Percentiles rank a stretch among this genome's conserved stretches.
These are phyloP conservation scores for Agroathelia rolfsii DNA, from an alignment of 1,284 basidiomycete genomes.

Conservation along the genomic window DNA sequence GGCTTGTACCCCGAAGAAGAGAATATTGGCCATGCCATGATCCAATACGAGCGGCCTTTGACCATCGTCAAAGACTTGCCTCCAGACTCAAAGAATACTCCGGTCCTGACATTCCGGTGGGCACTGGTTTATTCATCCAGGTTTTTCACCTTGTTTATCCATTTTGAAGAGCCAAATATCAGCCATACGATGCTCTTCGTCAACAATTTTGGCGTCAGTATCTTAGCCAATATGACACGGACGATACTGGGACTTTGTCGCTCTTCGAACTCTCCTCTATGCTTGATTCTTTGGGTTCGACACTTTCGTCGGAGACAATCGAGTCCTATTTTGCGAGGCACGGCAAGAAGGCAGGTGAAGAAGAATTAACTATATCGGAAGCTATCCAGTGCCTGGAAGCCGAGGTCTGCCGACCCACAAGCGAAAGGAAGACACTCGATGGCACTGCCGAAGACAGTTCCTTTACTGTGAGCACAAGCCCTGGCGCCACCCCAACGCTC, in stretches of 20 bases:
- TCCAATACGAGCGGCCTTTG: constrained; percentile 53
- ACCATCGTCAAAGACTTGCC: constrained; percentile 41
- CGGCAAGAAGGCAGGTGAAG: constrained; percentile 57
- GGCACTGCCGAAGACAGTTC: constrained; percentile 30
- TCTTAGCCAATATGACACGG: constrained; percentile 84
- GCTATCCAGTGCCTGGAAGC: constrained; percentile 72
- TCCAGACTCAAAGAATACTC: constrained; percentile 59
- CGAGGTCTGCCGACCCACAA: constrained; percentile 62
- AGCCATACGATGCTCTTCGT: constrained; percentile 86
- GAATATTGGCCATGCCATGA: constrained; percentile 55
- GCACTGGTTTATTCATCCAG: constrained; percentile 14
- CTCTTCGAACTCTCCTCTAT: constrained; percentile 89
- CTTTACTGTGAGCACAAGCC: constrained; percentile 25
- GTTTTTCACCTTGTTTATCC: constrained; percentile 11
- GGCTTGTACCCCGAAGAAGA: constrained; percentile 60
- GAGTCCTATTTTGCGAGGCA: constrained; percentile 71
- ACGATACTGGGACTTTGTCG: constrained; percentile 73
- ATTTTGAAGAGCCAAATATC: constrained; percentile 74
- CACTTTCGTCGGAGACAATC: constrained; percentile 74
- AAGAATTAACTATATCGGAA: constrained; percentile 74
- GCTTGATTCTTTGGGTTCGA: constrained; percentile 95
- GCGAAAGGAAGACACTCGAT: constrained; percentile 57
- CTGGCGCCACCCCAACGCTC: constrained; percentile 37
- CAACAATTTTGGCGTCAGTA: constrained; percentile 91
- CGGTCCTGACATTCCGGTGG: constrained; percentile 53